Evolutionary conservation across 257 asterid species (phyloP).

Genomic region (Jasminum sambac): DNA sequence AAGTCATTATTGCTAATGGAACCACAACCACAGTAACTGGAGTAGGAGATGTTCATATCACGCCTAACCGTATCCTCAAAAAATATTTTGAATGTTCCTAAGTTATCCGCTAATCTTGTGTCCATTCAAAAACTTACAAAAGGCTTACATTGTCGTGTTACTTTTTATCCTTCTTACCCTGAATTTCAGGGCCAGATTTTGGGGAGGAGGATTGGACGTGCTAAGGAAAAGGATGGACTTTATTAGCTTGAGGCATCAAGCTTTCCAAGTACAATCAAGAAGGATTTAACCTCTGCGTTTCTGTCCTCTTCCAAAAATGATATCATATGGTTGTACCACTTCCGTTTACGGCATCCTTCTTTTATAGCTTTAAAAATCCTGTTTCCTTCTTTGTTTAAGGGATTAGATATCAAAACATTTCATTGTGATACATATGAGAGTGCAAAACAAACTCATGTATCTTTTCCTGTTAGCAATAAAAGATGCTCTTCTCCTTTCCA

Average conservation of each 20-base stretch:
- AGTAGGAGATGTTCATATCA: neutral
- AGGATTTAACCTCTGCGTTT: neutral
- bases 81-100: slow-evolving; percentile 16
- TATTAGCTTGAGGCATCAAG: slow-evolving; percentile 4
- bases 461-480: neutral
- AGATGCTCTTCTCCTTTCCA: neutral
- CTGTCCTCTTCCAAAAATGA: slow-evolving; percentile 8
- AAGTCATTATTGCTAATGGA: slow-evolving; percentile 9
- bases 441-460: neutral
- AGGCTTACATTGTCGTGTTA: neutral
- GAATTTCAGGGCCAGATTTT: slow-evolving; percentile 1
- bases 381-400: neutral
- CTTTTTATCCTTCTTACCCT: neutral
- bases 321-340: slow-evolving; percentile 13
- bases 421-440: slow-evolving; percentile 14
- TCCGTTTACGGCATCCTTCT: slow-evolving; percentile 15
- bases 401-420: neutral
- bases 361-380: neutral
- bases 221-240: slow-evolving; percentile 8
- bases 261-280: neutral
- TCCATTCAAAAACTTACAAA: slow-evolving; percentile 7
- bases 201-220: slow-evolving; percentile 7
- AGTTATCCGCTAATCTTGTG: neutral
- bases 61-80: neutral
- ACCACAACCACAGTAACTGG: neutral